Evolutionary conservation across 352 stramenopile genomes (phyloP).

Genomic region (Globisporangium acanthophoron): DNA sequence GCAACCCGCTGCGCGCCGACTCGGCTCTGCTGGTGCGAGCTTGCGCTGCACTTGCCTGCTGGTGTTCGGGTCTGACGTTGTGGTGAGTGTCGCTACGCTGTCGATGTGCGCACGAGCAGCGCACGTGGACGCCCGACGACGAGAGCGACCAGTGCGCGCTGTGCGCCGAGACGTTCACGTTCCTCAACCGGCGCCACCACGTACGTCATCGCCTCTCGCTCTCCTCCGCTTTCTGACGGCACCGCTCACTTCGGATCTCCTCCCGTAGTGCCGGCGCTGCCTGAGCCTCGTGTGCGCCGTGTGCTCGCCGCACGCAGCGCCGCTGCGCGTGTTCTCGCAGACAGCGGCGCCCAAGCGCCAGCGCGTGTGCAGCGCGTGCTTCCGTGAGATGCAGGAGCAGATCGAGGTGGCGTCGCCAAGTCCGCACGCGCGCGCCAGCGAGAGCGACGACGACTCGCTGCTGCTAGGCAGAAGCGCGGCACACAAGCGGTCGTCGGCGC

Average conservation of each 20-base stretch:
- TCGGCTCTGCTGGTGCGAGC: slow-evolving; percentile 41
- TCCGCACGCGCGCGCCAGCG: neutral
- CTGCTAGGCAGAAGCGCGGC: neutral
- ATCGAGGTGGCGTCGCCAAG: neutral
- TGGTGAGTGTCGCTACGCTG: too few species aligned
- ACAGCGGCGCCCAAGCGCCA: slow-evolving; percentile 27
- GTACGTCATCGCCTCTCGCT: slow-evolving; percentile 22
- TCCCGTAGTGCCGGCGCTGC: slow-evolving; percentile 48
- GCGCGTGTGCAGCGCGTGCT: slow-evolving; percentile 44
- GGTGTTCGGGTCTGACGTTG: neutral
- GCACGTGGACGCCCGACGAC: slow-evolving; percentile 60
- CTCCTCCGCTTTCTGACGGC: neutral
- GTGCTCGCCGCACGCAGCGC: slow-evolving; percentile 45
- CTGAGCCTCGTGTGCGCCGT: slow-evolving; percentile 59
- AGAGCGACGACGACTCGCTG: slow-evolving; percentile 5
- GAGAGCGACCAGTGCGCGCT: slow-evolving; percentile 52
- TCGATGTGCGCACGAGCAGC: slow-evolving; percentile 15
- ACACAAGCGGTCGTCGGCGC: slow-evolving; percentile 10
- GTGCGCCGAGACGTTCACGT: slow-evolving; percentile 58
- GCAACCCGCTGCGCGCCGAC: slow-evolving; percentile 38
- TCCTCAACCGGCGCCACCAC: slow-evolving; percentile 70
- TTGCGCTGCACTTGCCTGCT: neutral
- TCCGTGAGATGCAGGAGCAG: slow-evolving; percentile 21
- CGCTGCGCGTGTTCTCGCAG: slow-evolving; percentile 48
- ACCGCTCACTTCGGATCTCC: neutral